These are phyloP conservation scores for Talaromyces islandicus DNA, from an alignment of 2,329 filamentous ascomycete species.

Conservation along the genomic window DNA sequence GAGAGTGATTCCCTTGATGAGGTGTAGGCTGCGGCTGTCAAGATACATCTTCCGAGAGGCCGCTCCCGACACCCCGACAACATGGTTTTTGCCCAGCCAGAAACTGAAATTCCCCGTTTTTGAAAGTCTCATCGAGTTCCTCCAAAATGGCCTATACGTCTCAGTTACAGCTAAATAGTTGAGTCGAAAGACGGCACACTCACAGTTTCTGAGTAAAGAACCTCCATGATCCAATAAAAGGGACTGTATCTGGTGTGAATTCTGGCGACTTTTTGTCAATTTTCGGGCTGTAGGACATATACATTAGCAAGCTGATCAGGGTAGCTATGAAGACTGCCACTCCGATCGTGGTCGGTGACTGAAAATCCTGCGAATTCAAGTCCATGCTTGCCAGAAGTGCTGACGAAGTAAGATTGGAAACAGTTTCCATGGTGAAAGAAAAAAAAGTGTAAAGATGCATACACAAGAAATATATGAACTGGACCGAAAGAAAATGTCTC, in stretches of 20 bases:
- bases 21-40: background rate
- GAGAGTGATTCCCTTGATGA: background rate
- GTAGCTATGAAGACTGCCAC: background rate
- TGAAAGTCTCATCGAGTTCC: background rate
- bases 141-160: background rate
- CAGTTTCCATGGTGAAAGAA: background rate
- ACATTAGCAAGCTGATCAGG: background rate
- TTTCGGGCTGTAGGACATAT: background rate
- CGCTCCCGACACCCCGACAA: conserved; percentile 3
- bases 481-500: background rate
- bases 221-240: conserved; percentile 1
- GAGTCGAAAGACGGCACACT: background rate
- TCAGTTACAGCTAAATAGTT: background rate
- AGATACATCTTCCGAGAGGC: conserved; percentile 4
- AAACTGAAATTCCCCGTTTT: conserved; percentile 7
- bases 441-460: background rate
- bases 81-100: conserved; percentile 6
- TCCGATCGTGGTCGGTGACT: background rate
- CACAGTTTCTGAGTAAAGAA: conserved; percentile 3
- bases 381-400: background rate
- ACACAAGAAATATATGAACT: background rate
- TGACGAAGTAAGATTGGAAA: background rate
- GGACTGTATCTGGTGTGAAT: conserved; percentile 1
- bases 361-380: background rate
- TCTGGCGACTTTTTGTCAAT: background rate